phyloP scores from a whole-genome alignment of 345 rosid genomes.

The Dimocarpus longan region DNA sequence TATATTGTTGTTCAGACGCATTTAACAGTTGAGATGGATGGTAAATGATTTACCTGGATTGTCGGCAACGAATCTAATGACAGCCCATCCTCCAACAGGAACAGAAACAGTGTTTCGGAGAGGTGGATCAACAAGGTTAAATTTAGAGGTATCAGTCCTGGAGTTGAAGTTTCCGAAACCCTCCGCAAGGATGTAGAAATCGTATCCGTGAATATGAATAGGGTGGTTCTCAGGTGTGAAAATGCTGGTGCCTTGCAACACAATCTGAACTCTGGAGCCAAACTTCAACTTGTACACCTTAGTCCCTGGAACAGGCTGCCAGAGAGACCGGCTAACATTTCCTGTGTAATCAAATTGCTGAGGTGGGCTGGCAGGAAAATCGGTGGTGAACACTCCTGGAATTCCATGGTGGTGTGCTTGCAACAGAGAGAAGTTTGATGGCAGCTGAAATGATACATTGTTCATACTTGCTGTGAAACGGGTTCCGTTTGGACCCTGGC shows the following conservation, averaged over 20 bases:
- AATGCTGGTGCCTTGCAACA: slow-evolving; percentile 82
- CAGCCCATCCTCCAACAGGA: slow-evolving; percentile 87
- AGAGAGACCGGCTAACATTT: slow-evolving; percentile 65
- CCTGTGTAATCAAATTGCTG: slow-evolving; percentile 79
- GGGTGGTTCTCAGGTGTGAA: slow-evolving; percentile 89
- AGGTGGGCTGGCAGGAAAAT: slow-evolving; percentile 76
- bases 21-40: background rate
- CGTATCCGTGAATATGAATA: slow-evolving; percentile 91
- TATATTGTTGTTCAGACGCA: background rate
- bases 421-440: slow-evolving; percentile 62
- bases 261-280: slow-evolving; percentile 79
- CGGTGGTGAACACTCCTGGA: slow-evolving; percentile 81
- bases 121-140: slow-evolving; percentile 91
- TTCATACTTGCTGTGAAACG: slow-evolving; percentile 89
- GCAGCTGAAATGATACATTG: slow-evolving; percentile 80
- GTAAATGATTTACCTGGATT: slow-evolving; percentile 69
- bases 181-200: slow-evolving; percentile 78
- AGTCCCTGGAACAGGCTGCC: slow-evolving; percentile 72
- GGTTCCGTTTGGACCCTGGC: slow-evolving; percentile 90
- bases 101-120: slow-evolving; percentile 82
- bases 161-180: slow-evolving; percentile 93
- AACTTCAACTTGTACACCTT: slow-evolving; percentile 66
- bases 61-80: slow-evolving; percentile 88
- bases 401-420: slow-evolving; percentile 70
- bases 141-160: slow-evolving; percentile 60